phyloP scores from a whole-genome alignment of 2,329 filamentous ascomycete genomes.

The Camptophora hylomeconis region DNA sequence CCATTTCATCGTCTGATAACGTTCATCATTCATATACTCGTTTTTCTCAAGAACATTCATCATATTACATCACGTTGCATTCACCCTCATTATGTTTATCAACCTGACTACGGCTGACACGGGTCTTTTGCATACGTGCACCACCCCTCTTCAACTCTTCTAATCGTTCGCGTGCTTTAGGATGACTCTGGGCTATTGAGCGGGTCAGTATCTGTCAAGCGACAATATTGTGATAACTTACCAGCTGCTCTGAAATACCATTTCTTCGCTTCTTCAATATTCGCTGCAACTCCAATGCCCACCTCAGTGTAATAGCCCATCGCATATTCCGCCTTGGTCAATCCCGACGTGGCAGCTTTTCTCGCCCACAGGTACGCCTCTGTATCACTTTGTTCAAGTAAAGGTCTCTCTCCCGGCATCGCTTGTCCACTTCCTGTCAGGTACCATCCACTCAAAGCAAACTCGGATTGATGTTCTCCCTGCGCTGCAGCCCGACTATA shows the following conservation, averaged over 20 bases:
- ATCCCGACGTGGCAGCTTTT: conserved; percentile 75
- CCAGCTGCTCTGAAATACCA: conserved; percentile 98
- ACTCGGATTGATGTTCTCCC: conserved; percentile 85
- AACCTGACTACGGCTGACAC: conserved; percentile 70
- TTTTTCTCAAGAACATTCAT: neutral
- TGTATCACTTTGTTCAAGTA: conserved; percentile 82
- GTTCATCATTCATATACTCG: no score
- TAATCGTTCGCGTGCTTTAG: conserved; percentile 80
- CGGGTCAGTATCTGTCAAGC: conserved; percentile 6
- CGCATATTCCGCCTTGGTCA: conserved; percentile 91
- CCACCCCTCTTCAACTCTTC: conserved; percentile 81
- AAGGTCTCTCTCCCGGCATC: no score
- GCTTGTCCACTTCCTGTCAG: conserved; percentile 78
- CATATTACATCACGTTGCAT: conserved; percentile 68
- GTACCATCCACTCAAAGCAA: conserved; percentile 83
- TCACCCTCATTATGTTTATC: conserved; percentile 80
- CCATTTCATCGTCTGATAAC: no score
- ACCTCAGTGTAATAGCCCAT: conserved; percentile 98
- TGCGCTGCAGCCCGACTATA: conserved; percentile 85
- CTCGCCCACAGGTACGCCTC: conserved; percentile 96
- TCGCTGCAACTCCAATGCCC: conserved; percentile 75
- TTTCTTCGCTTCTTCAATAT: conserved; percentile 86
- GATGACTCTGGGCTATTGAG: conserved; percentile 71
- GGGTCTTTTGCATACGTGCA: conserved; percentile 56
- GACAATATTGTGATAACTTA: conserved; percentile 39